Conservation (phyloP, 495 filamentous ascomycete genomes). For the Penicillium salamii region DNA sequence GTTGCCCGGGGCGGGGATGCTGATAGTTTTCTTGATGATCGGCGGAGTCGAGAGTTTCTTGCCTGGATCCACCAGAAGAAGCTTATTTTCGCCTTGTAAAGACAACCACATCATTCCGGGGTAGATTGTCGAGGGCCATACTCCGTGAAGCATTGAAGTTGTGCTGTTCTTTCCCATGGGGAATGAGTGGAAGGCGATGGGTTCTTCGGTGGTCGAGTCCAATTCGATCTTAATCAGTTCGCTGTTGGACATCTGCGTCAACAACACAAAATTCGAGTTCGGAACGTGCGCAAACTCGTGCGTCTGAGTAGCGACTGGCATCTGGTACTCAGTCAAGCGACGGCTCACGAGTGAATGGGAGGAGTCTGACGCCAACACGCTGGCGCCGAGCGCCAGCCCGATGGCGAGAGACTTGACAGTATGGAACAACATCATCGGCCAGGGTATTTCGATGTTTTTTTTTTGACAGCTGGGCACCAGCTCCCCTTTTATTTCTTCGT, state of each 20-base stretch:
- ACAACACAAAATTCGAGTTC: constrained; percentile 17
- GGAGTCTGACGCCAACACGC: constrained; percentile 5
- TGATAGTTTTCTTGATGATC: constrained; percentile 12
- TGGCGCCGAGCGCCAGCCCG: constrained; percentile 10
- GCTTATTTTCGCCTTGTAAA: constrained; percentile 20
- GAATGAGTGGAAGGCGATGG: background rate
- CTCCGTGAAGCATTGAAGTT: constrained; percentile 9
- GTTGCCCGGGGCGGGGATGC: constrained; percentile 17
- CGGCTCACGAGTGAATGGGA: background rate
- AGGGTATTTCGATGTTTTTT: too few species aligned
- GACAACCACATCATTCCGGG: constrained; percentile 23
- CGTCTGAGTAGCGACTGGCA: constrained; percentile 16
- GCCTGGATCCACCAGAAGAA: constrained; percentile 21
- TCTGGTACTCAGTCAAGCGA: background rate
- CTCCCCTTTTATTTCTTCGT: too few species aligned
- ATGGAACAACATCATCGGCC: constrained; percentile 8
- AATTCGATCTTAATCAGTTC: constrained; percentile 23
- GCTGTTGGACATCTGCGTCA: constrained; percentile 22
- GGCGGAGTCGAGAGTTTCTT: constrained; percentile 12
- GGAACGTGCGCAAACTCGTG: constrained; percentile 22
- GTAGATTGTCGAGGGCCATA: constrained; percentile 17
- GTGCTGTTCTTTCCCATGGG: too few species aligned
- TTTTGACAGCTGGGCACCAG: too few species aligned
- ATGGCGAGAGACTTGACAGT: constrained; percentile 9
- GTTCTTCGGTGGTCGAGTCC: constrained; percentile 15